Evolutionary conservation across 352 stramenopile genomes (phyloP).

Genomic region (Phytopythium sindhum): DNA sequence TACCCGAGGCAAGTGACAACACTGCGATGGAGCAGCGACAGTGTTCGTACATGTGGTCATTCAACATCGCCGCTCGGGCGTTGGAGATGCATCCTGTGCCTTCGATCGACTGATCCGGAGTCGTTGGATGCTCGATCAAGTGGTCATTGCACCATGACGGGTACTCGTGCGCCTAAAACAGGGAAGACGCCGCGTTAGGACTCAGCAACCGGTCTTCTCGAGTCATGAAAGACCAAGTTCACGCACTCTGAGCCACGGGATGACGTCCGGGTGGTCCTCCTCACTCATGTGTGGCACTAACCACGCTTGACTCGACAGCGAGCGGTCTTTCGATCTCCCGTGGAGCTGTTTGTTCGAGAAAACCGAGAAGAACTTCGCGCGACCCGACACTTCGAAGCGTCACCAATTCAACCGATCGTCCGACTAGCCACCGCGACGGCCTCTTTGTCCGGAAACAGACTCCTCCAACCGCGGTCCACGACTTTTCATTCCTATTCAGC

Average conservation of each 20-base stretch:
- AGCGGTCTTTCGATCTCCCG: neutral
- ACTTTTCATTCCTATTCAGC: neutral
- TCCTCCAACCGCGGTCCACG: neutral
- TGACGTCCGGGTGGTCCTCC: neutral
- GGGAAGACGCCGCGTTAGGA: neutral
- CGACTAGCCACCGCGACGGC: neutral
- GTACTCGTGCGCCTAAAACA: slow-evolving; percentile 37
- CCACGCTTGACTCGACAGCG: neutral
- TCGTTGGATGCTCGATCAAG: neutral
- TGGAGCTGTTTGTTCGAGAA: neutral
- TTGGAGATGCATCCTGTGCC: neutral
- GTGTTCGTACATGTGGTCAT: slow-evolving; percentile 36
- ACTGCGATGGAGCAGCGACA: neutral
- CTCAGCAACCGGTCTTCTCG: neutral
- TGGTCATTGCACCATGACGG: slow-evolving; percentile 23
- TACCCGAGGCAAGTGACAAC: neutral
- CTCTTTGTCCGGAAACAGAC: neutral
- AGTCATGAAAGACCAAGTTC: neutral
- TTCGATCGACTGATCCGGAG: neutral
- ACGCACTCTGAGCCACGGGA: slow-evolving; percentile 7
- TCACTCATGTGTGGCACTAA: slow-evolving; percentile 1
- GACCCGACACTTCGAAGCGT: neutral
- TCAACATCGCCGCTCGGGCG: slow-evolving; percentile 28
- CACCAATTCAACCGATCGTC: neutral
- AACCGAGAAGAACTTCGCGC: neutral